A percentile compares a stretch with the other conserved stretches of the same genome.
Conservation (phyloP, 495 filamentous ascomycete genomes). For the Neurospora sp. region DNA sequence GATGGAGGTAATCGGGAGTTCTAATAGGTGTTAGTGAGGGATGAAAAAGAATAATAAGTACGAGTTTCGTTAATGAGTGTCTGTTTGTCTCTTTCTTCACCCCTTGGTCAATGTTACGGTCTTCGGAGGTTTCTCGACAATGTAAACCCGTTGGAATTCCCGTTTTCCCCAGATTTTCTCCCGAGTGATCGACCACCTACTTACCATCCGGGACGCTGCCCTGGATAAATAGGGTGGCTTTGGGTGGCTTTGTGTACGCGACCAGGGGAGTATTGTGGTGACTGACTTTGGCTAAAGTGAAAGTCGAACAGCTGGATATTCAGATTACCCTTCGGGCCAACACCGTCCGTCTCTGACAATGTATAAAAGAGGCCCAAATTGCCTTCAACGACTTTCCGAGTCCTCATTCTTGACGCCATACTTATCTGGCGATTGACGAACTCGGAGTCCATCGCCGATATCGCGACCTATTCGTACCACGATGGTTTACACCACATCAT, state of each 20-base stretch:
- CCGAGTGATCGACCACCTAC: neutral
- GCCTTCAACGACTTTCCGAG: neutral
- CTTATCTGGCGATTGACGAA: neutral
- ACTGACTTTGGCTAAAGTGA: slow-evolving; percentile 16
- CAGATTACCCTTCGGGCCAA: slow-evolving; percentile 14
- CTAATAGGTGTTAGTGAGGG: neutral
- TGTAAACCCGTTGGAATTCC: neutral
- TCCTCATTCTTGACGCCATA: neutral
- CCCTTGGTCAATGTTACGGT: neutral
- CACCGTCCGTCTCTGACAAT: slow-evolving; percentile 6
- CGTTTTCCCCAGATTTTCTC: neutral
- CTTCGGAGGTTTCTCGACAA: neutral
- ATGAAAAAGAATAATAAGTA: no score
- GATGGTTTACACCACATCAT: neutral
- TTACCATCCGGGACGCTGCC: neutral
- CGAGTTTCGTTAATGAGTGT: no score
- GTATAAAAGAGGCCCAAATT: neutral
- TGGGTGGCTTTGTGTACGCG: neutral
- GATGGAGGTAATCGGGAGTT: neutral
- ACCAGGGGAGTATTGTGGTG: neutral
- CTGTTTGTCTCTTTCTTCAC: neutral
- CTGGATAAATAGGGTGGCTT: neutral
- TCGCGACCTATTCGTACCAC: neutral
- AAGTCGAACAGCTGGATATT: neutral
- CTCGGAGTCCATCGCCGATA: neutral